Evolutionary conservation across 805 yeast species (phyloP).

Genomic region (Maudiozyma bulderi): DNA sequence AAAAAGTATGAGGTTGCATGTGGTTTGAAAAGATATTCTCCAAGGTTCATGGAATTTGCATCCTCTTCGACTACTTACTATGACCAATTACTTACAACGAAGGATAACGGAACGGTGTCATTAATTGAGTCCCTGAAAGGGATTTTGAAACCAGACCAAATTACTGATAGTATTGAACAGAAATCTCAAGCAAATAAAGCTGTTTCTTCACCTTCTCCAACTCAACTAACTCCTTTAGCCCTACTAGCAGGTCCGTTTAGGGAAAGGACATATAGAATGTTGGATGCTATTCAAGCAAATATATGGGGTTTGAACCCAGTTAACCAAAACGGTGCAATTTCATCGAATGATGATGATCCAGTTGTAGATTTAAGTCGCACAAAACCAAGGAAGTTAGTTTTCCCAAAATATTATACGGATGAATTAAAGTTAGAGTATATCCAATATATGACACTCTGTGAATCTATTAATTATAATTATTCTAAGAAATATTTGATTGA

Average conservation of each 20-base stretch:
- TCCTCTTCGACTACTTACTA: constrained; percentile 43
- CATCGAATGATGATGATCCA: constrained; percentile 3
- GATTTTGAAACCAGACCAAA: constrained; percentile 11
- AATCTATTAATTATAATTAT: constrained; percentile 29
- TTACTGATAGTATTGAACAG: constrained; percentile 13
- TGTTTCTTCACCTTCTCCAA: constrained; percentile 56
- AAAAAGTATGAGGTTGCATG: constrained; percentile 11
- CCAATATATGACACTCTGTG: constrained; percentile 68
- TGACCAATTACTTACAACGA: constrained; percentile 31
- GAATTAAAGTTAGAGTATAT: constrained; percentile 52
- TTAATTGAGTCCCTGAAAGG: constrained; percentile 24
- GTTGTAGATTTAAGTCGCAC: neutral
- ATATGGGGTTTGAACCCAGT: constrained; percentile 41
- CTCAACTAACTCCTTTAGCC: constrained; percentile 58
- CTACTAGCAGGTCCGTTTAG: constrained; percentile 41
- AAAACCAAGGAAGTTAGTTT: neutral
- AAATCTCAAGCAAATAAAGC: constrained; percentile 19
- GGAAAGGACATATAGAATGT: constrained; percentile 1
- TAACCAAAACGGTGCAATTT: constrained; percentile 6
- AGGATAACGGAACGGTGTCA: constrained; percentile 2
- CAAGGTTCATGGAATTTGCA: constrained; percentile 57
- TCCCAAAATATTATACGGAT: constrained; percentile 52
- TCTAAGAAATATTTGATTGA: neutral
- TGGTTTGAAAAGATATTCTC: constrained; percentile 58
- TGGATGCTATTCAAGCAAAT: constrained; percentile 65